Base-by-base conservation (phyloP, 352 stramenopile genomes). In the Halophytophthora batemanensis region DNA sequence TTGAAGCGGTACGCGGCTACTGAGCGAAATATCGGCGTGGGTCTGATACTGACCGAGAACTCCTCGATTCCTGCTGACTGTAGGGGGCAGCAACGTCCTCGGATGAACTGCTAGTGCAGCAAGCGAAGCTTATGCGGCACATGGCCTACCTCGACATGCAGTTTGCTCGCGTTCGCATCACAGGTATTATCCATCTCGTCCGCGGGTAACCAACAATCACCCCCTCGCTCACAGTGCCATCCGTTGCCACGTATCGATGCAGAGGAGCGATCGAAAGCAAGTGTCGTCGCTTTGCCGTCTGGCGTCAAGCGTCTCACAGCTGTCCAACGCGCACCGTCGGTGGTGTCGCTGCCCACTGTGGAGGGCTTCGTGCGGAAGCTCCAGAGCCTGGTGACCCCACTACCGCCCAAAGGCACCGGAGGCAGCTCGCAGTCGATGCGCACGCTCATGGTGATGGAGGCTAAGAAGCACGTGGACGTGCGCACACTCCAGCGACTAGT, bases 111-210 rank as follows among this genome's bases (percentile, higher is more conserved):
- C 33, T 87, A 15, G 50, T 55, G 13, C 71, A 87, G 19, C 76
- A 87, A 43, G 61, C 48, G n/a, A 78, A 69, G 25, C 43, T 84
- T 18, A 59, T 68, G 41, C 57, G 57, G 23, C 63, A 61, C 11
- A 65, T 83, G 45, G 71, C 63, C 2, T 63, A 74, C 7, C 59
- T 77, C 43, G 71, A 87, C 21, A 65, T 71, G 11, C 70, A 79
- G 22, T 45, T 65, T 23, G 61, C 56, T 43, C 64, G 67, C 12
- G 47, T 70, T 1, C 43, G 44, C 50, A 28, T 31, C 3, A 14
- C 42, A 53, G 61, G 70, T 77, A 50, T 6, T n/a, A n/a, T n/a
- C n/a, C n/a, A n/a, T n/a, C n/a, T n/a, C n/a, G n/a, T n/a, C n/a
- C n/a, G n/a, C n/a, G n/a, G n/a, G n/a, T n/a, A n/a, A n/a, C n/a